Evolutionary conservation across 225 moss, liverwort and hornwort genomes (phyloP).

Genomic region (Pseudoscleropodium purum): DNA sequence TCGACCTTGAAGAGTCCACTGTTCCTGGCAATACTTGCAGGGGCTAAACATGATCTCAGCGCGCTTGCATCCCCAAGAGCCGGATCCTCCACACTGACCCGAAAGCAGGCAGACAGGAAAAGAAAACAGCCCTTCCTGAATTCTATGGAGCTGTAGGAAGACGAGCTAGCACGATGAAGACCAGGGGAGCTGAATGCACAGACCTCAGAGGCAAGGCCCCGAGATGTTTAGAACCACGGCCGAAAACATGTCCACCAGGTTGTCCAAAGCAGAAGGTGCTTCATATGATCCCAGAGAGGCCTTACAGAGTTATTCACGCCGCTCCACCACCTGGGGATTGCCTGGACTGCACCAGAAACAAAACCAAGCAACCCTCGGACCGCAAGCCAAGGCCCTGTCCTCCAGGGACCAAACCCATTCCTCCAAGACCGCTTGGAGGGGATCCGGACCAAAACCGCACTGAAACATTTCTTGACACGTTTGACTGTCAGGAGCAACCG

Average conservation of each 20-base stretch:
- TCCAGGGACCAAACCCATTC: constrained; percentile 24
- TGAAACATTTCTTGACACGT: constrained; percentile 41
- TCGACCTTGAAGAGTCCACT: neutral
- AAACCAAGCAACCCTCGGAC: neutral
- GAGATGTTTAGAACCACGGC: neutral
- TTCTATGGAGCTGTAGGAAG: neutral
- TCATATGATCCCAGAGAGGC: neutral
- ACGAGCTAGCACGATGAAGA: constrained; percentile 8
- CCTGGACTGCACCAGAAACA: constrained; percentile 2
- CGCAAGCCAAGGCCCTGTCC: constrained; percentile 1
- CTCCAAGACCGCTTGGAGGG: constrained; percentile 6
- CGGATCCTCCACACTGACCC: neutral
- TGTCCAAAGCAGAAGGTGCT: constrained; percentile 19
- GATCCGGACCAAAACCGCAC: neutral
- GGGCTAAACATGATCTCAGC: neutral
- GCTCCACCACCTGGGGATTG: neutral
- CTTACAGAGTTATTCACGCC: constrained; percentile 14
- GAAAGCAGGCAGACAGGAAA: neutral
- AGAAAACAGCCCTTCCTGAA: neutral
- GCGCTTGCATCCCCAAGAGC: neutral
- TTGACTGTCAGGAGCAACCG: constrained; percentile 45
- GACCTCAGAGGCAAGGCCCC: neutral
- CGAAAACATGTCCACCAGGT: constrained; percentile 28
- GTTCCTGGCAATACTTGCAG: neutral
- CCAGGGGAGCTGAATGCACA: constrained; percentile 1